Conservation (phyloP, 345 rosid species). For the Euphorbia pulcherrima region DNA sequence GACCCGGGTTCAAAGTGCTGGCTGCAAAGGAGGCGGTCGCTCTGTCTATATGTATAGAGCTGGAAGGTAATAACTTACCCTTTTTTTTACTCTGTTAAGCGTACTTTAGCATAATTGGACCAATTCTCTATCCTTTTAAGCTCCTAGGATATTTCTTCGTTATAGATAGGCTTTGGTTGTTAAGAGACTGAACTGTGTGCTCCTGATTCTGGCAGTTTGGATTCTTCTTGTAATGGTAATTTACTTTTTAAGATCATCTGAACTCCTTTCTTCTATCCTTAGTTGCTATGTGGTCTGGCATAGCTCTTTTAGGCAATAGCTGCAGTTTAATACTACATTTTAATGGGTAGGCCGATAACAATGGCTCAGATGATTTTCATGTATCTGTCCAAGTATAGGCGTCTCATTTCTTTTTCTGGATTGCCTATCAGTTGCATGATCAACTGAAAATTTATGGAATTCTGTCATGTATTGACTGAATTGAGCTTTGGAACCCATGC, state of each 20-base stretch:
- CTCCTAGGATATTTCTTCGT: not conserved
- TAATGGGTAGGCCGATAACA: not conserved
- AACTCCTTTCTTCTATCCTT: not conserved
- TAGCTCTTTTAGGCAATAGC: not conserved
- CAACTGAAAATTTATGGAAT: not conserved
- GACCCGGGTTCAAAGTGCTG: constrained; percentile 39
- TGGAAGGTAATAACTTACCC: constrained; percentile 52
- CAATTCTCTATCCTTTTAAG: not conserved
- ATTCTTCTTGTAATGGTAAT: not conserved
- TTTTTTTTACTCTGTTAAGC: no score
- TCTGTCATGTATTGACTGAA: not conserved
- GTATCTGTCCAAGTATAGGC: not conserved
- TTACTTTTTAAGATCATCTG: not conserved
- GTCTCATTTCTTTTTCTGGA: not conserved
- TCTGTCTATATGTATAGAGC: constrained; percentile 79
- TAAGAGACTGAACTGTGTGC: not conserved
- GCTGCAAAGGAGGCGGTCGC: constrained; percentile 46
- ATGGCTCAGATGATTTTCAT: no score
- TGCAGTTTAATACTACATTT: not conserved
- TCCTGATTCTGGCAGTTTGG: not conserved
- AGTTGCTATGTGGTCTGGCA: not conserved
- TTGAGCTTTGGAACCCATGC: not conserved
- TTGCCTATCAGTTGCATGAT: not conserved
- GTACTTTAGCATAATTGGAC: not conserved
- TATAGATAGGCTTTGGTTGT: not conserved